Percentiles rank a stretch among this genome's conserved stretches.
phyloP scores from a whole-genome alignment of 2,329 filamentous ascomycete species.

The Coniochaeta sp. region DNA sequence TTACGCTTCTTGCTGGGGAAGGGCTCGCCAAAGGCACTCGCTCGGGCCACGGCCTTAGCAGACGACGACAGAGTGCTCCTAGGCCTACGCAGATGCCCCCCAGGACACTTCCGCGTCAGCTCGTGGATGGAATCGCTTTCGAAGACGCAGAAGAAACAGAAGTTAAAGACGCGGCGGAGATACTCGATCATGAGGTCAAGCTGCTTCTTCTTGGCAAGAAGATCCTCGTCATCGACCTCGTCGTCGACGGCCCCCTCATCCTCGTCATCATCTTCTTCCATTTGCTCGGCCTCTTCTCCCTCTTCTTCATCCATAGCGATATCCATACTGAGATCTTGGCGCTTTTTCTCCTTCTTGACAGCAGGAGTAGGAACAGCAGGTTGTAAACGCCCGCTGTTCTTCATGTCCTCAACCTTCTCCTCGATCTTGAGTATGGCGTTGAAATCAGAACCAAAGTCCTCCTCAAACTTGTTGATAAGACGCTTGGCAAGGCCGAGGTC shows the following conservation, averaged over 20 bases:
- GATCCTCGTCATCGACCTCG: constrained; percentile 82
- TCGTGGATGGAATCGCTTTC: constrained; percentile 97
- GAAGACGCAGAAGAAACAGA: constrained; percentile 99
- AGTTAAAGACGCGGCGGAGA: constrained; percentile 91
- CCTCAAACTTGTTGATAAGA: constrained; percentile 76
- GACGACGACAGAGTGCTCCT: constrained; percentile 76
- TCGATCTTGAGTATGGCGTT: constrained; percentile 77
- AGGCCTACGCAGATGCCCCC: constrained; percentile 90
- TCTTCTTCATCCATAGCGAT: constrained; percentile 63
- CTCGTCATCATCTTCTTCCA: constrained; percentile 64
- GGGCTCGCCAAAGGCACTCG: constrained; percentile 72
- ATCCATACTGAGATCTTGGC: constrained; percentile 52
- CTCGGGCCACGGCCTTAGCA: constrained; percentile 77
- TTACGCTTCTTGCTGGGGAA: constrained; percentile 79
- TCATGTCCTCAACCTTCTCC: constrained; percentile 76
- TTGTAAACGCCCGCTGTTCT: constrained; percentile 68
- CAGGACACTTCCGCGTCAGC: constrained; percentile 89
- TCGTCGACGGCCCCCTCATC: constrained; percentile 74
- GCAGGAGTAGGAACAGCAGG: constrained; percentile 47
- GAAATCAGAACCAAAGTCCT: constrained; percentile 69
- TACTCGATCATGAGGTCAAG: constrained; percentile 95
- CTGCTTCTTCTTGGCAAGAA: constrained; percentile 91
- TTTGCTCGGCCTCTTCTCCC: constrained; percentile 60
- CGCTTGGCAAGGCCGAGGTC: constrained; percentile 79
- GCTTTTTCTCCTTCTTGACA: constrained; percentile 55